These are phyloP conservation scores for Nemania abortiva DNA, from an alignment of 2,329 filamentous ascomycete genomes.

Conservation along the genomic window DNA sequence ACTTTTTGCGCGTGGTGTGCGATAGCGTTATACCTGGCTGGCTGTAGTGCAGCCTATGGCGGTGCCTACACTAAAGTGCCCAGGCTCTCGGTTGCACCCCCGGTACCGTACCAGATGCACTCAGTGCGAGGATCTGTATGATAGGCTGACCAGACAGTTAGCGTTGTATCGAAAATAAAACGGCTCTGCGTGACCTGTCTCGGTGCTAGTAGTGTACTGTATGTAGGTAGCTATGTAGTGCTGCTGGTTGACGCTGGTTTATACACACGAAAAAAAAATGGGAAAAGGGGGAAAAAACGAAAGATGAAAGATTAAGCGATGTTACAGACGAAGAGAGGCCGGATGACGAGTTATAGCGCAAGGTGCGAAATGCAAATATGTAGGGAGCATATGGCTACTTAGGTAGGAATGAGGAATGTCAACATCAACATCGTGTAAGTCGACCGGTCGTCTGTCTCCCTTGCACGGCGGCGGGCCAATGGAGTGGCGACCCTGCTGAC, in stretches of 20 bases:
- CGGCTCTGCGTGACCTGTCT: conserved; percentile 22
- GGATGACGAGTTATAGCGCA: conserved; percentile 35
- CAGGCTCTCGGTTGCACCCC: conserved; percentile 11
- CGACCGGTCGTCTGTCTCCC: conserved; percentile 12
- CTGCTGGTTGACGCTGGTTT: background rate
- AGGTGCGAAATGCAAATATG: conserved; percentile 3
- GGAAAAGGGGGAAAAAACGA: background rate
- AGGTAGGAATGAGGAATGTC: conserved; percentile 18
- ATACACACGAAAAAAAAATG: background rate
- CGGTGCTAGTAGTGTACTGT: too few species aligned
- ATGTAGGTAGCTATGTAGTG: conserved; percentile 1
- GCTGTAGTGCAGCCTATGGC: conserved; percentile 11
- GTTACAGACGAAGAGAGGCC: background rate
- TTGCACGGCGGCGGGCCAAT: conserved; percentile 24
- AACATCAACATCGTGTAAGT: conserved; percentile 24
- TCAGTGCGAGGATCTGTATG: background rate
- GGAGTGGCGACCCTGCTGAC: conserved; percentile 12
- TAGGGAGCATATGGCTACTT: background rate
- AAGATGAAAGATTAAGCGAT: background rate
- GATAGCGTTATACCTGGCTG: conserved; percentile 22
- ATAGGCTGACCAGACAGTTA: conserved; percentile 19
- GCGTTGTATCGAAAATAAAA: conserved; percentile 19
- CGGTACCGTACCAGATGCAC: background rate
- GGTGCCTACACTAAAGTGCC: conserved; percentile 11
- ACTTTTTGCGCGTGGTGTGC: conserved; percentile 32